Base-by-base conservation (phyloP, 1,139 yeast genomes). In the Kurtzmaniella quercitrusa region DNA sequence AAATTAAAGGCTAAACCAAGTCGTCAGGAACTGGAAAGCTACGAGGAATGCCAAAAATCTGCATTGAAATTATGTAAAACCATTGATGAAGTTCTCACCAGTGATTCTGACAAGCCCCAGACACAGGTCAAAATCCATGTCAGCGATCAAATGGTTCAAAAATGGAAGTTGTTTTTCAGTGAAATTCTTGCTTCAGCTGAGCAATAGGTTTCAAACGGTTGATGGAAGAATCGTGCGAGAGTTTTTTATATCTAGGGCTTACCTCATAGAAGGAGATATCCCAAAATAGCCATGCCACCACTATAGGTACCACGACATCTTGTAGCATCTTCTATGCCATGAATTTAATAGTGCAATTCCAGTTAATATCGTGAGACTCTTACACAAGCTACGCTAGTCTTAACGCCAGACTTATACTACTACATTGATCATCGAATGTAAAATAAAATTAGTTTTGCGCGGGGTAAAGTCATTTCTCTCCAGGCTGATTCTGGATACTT, bases 1-100 rank as follows among this genome's bases (percentile, higher is more conserved):
- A 72, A 72, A 44, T 55, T 71, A 16, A 63, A 72, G 17, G 56
- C 65, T 14, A 73, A 72, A 47, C 74, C 78, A 3, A 68, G 73
- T 14, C 58, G 72, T 3, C 78, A 73, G 52, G 78, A 72, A 44
- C 50, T 62, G 3, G 75, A 69, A 48, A 57, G 61, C 25, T 60
- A 52, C 41, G 67, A 67, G 41, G 72, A 67, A 42, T 57, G 65
- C 16, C 48, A 64, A 37, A 62, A 62, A 45, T 57, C 65, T 6
- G 55, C 66, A 25, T 55, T 64, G 6, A 54, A 51, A 21, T 58
- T 68, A 44, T 53, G 59, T 21, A 61, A 58, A 38, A 48, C 47
- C 15, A 51, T 63, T 10, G 53, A 59, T 43, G 47, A 42, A 14
- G 18, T 37, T 24, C 29, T 43, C n/a, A 17, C 14, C n/a, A 15